Conservation (phyloP, 371 early-diverging fungal genomes). For the Actinomucor elegans region DNA sequence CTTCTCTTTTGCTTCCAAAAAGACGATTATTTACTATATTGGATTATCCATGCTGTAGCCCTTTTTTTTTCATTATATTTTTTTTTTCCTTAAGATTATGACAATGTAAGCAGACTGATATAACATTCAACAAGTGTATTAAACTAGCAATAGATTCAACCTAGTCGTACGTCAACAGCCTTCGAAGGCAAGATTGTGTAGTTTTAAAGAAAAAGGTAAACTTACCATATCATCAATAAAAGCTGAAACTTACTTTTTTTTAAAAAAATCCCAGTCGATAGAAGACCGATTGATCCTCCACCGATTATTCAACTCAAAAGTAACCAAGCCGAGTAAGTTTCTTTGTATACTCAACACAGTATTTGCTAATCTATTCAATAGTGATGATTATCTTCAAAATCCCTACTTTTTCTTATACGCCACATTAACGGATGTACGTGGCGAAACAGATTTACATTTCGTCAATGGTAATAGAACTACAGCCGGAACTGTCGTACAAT, state of each 20-base stretch:
- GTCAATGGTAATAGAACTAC: constrained; percentile 44
- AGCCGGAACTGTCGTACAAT: constrained; percentile 51
- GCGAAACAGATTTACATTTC: constrained; percentile 32
- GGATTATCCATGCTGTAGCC: constrained; percentile 1
- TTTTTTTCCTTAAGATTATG: not conserved
- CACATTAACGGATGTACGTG: constrained; percentile 31
- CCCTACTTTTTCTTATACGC: constrained; percentile 47
- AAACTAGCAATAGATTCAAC: constrained; percentile 16
- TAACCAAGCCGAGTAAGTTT: constrained; percentile 13
- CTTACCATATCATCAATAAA: not conserved
- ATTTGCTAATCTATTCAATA: too few relatives aligned
- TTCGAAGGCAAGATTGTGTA: constrained; percentile 54
- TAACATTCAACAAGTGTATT: not conserved
- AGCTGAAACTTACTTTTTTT: constrained; percentile 1
- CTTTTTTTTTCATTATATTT: not conserved
- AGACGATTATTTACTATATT: not conserved
- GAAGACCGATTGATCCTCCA: constrained; percentile 52
- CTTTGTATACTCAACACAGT: too few relatives aligned
- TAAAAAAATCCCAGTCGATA: constrained; percentile 47
- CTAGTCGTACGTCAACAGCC: constrained; percentile 56
- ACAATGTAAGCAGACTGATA: not conserved
- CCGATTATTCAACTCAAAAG: constrained; percentile 42
- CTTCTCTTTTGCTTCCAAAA: not conserved
- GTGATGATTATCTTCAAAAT: constrained; percentile 24
- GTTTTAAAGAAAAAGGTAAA: constrained; percentile 59